Conservation (phyloP, 2,329 filamentous ascomycete species). For the Clonostachys solani region DNA sequence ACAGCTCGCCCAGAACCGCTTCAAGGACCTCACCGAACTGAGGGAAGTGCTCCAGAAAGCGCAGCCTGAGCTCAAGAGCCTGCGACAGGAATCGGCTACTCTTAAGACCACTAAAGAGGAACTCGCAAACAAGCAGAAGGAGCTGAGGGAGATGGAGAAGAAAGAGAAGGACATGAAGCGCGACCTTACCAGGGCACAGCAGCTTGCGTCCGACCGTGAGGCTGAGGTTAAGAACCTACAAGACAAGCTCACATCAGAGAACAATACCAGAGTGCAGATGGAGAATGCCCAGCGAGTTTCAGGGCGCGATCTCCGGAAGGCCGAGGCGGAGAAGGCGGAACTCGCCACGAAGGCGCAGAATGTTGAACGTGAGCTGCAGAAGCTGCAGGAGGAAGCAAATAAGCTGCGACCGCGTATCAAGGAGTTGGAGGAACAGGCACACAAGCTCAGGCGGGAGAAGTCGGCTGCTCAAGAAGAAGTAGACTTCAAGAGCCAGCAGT, state of each 20-base stretch:
- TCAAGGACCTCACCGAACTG: constrained; percentile 81
- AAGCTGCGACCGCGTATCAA: constrained; percentile 57
- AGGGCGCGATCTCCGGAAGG: constrained; percentile 72
- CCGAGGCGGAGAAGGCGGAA: constrained; percentile 77
- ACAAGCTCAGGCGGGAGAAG: constrained; percentile 65
- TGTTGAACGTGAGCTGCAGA: constrained; percentile 63
- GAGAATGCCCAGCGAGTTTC: constrained; percentile 76
- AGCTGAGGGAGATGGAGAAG: constrained; percentile 73
- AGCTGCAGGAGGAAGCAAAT: constrained; percentile 68
- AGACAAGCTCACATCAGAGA: constrained; percentile 74
- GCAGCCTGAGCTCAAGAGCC: constrained; percentile 76
- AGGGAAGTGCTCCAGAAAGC: constrained; percentile 77
- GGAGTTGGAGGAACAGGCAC: constrained; percentile 70
- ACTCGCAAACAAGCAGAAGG: constrained; percentile 50
- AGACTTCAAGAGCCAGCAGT: constrained; percentile 80
- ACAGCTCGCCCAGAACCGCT: constrained; percentile 79
- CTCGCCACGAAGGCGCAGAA: constrained; percentile 71
- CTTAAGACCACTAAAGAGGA: constrained; percentile 75
- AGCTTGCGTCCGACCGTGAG: constrained; percentile 69
- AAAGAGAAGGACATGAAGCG: constrained; percentile 76
- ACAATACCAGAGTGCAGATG: constrained; percentile 62
- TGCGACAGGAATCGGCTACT: constrained; percentile 72
- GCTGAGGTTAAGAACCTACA: constrained; percentile 72
- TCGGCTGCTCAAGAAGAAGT: constrained; percentile 71
- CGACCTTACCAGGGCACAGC: constrained; percentile 68